phyloP scores from a whole-genome alignment of 2,329 filamentous ascomycete species.

The Raffaelea deltoideospora region DNA sequence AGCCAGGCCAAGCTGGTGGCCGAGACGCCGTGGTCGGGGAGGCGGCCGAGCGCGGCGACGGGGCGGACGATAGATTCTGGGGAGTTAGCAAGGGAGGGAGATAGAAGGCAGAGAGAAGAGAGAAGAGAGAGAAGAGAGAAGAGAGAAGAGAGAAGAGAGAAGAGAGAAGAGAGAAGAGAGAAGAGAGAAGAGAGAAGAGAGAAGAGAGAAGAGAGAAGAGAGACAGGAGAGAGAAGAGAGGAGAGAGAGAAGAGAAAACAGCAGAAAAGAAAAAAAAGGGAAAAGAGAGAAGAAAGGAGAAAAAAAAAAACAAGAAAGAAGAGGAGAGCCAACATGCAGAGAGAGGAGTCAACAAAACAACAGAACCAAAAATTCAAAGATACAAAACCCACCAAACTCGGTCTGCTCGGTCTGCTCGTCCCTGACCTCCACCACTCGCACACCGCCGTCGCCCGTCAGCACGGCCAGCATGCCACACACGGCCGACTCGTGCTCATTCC shows the following conservation, averaged over 20 bases:
- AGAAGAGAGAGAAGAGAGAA: neutral
- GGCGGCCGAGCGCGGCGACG: slow-evolving; percentile 27
- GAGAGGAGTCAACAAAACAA: neutral
- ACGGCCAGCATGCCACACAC: slow-evolving; percentile 27
- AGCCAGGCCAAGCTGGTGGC: slow-evolving; percentile 41
- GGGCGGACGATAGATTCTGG: slow-evolving; percentile 30
- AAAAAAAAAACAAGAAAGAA: neutral
- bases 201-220: no score
- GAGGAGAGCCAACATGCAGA: neutral
- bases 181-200: neutral
- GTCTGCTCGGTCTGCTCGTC: slow-evolving; percentile 1
- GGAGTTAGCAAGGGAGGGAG: neutral
- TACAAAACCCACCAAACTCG: slow-evolving; percentile 25
- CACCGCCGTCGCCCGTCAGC: slow-evolving; percentile 33
- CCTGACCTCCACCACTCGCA: slow-evolving; percentile 30
- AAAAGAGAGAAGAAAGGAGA: no score
- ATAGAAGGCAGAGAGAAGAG: neutral
- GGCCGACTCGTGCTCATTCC: slow-evolving; percentile 3
- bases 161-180: neutral
- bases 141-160: neutral
- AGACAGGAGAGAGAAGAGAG: neutral
- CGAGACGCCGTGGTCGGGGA: slow-evolving; percentile 29
- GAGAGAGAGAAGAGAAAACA: no score
- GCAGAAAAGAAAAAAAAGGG: no score
- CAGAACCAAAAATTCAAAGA: no score